Base-by-base conservation (phyloP, 768 basidiomycete genomes). In the Agaricus sinodeliciosus region DNA sequence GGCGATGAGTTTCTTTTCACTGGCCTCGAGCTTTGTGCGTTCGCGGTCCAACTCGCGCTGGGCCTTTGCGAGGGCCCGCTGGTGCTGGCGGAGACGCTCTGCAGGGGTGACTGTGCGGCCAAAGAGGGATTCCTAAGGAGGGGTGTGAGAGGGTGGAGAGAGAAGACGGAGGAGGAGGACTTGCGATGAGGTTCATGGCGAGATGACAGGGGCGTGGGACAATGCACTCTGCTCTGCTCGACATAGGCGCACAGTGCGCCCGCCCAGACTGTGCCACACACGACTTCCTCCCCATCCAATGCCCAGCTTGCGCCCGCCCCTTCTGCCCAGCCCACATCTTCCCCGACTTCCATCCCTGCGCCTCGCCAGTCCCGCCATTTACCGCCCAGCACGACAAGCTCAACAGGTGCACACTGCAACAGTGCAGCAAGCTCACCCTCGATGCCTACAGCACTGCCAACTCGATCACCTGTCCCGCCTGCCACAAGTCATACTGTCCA, bases 1-100 rank as follows among this genome's bases (percentile, higher is more conserved):
- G 63, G 74, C 73, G 54, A 98, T 80, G 49, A 98, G 84, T 67
- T 96, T 97, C 84, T 95, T 98, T 77, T 98, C 96, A 63, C 88
- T 86, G 66, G 87, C 85, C 69, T 98, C 96, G 40, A 98, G 84
- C 70, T 94, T 98, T 31, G 78, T 74, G 56, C 92, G 86, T 71
- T 99, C 96, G 57, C 96, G 84, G 69, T 98, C 96, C 48, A 98
- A 87, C 71, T 98, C 96, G 44, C 96, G 86, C 71, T 98, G 94
- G 7, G 96, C 96, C 68, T 98, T 97, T 34, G 91, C 87, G 58
- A 98, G 83, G 2, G 93, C 82, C 34, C 95, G 87, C 68, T 99
- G 96, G 67, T 99, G 94, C 70, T 97, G 92, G 51, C 95, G 86
- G 57, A 99, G 79, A 52, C 94, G 85, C 70, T 99, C 96, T 22